Base-by-base conservation (phyloP, 306 rosid species). In the Pterocarpus macrocarpus region DNA sequence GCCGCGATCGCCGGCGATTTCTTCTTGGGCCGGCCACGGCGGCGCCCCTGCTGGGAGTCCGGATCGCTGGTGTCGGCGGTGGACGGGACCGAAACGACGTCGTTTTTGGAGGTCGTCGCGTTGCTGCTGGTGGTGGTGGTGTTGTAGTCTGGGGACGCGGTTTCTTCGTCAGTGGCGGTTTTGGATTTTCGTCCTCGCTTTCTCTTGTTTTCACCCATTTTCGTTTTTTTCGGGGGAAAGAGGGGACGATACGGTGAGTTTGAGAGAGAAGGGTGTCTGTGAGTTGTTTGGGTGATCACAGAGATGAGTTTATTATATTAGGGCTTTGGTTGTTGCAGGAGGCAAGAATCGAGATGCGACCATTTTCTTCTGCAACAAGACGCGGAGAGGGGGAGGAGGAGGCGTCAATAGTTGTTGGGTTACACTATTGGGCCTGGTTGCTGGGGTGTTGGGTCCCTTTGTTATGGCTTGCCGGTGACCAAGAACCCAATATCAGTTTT, bases 141-240 rank as follows among this genome's bases (percentile, higher is more conserved):
- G 66, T 74, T 30, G 81, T 63, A 50, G 45, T 65, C 77, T 16
- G 74, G 74, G 17, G 81, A 39, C 8, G n/a, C 80, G 59, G 80
- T 72, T 52, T 73, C 90, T 8, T 63, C 92, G 3, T 57, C 50
- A 2, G 86, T 34, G 5, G 88, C 80, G 61, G 67, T 8, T 82
- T 88, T 86, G 69, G 87, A 76, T 68, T 86, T 89, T 73, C 86
- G 82, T 43, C 86, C 90, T 5, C 93, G 88, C 69, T 86, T 91
- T 77, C 90, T 78, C 86, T 89, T 91, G 0, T 34, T 82, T 2
- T 53, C 82, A 30, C 88, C 90, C 95, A 91, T 89, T 80, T 71
- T 65, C 56, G 1, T 6, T 43, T 10, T 10, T 36, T 14, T 64
- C 5, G 15, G 28, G 71, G 14, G 53, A 53, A 7, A 53, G 58